Conservation (phyloP, 345 rosid species). For the Ceriops zippeliana region DNA sequence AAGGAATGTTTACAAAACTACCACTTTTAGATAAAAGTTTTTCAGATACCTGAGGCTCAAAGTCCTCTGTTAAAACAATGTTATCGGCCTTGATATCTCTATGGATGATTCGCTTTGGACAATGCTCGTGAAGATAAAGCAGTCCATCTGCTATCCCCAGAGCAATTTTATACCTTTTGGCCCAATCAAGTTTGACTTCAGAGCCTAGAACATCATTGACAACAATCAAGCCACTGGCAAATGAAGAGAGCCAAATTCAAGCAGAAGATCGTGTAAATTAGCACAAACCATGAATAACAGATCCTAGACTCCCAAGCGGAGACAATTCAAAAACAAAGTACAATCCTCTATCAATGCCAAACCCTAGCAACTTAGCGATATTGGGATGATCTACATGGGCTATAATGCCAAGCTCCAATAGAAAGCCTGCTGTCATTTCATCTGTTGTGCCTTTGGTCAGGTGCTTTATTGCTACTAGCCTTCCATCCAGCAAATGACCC, state of each 20-base stretch:
- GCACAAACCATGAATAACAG: constrained; percentile 68
- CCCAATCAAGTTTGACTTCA: constrained; percentile 58
- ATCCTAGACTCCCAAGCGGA: constrained; percentile 71
- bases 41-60: constrained; percentile 69
- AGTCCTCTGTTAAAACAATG: constrained; percentile 82
- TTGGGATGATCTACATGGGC: constrained; percentile 89
- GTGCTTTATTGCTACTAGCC: constrained; percentile 68
- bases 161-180: constrained; percentile 75
- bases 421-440: constrained; percentile 58
- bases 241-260: background rate
- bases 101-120: constrained; percentile 86
- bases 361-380: constrained; percentile 82
- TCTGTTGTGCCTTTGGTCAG: constrained; percentile 66
- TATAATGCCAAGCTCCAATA: constrained; percentile 78
- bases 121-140: constrained; percentile 75
- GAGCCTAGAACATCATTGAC: constrained; percentile 37
- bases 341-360: constrained; percentile 79
- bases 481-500: constrained; percentile 61
- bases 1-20: background rate
- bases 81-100: constrained; percentile 94
- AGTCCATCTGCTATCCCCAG: constrained; percentile 82
- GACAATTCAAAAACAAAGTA: constrained; percentile 74
- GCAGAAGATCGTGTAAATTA: constrained; percentile 3
- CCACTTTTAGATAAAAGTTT: too few species aligned
- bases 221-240: background rate